phyloP scores from a whole-genome alignment of 495 filamentous ascomycete species.

The Penicillium turbatum region DNA sequence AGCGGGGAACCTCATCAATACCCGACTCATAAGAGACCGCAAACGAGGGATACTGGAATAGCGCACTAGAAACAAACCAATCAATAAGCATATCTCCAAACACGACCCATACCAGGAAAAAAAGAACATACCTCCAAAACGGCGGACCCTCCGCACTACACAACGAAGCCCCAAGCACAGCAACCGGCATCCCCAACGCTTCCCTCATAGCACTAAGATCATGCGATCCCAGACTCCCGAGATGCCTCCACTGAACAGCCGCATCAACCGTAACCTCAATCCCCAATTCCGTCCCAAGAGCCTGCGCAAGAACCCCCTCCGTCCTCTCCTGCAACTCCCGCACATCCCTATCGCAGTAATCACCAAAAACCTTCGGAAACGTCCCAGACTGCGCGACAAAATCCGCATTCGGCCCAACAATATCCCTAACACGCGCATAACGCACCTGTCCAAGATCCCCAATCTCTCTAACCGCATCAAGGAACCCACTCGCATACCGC shows the following conservation, averaged over 20 bases:
- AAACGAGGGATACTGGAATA: slow-evolving; percentile 28
- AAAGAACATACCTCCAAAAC: slow-evolving; percentile 11
- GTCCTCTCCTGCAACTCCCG: slow-evolving; percentile 10
- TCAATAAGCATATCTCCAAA: neutral
- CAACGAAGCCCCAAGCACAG: slow-evolving; percentile 9
- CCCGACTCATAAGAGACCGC: slow-evolving; percentile 48
- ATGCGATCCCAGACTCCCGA: slow-evolving; percentile 40
- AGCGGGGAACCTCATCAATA: slow-evolving; percentile 42
- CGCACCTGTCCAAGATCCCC: slow-evolving; percentile 26
- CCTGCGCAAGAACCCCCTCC: slow-evolving; percentile 13
- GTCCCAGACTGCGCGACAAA: slow-evolving; percentile 45
- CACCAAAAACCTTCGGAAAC: slow-evolving; percentile 33
- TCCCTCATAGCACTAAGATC: slow-evolving; percentile 47
- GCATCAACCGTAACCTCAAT: neutral
- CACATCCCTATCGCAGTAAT: slow-evolving; percentile 23
- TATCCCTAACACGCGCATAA: slow-evolving; percentile 43
- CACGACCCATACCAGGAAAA: neutral
- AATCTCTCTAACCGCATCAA: slow-evolving; percentile 35
- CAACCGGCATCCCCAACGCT: slow-evolving; percentile 29
- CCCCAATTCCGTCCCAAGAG: slow-evolving; percentile 3
- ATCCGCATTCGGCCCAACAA: slow-evolving; percentile 39
- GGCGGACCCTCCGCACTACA: neutral
- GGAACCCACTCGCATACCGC: slow-evolving; percentile 39
- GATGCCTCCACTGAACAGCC: slow-evolving; percentile 16
- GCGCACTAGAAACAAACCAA: neutral